A percentile compares a stretch with the other conserved stretches of the same genome.
Evolutionary conservation across 1,284 basidiomycete genomes (phyloP).

Genomic region (Puccinia horiana): DNA sequence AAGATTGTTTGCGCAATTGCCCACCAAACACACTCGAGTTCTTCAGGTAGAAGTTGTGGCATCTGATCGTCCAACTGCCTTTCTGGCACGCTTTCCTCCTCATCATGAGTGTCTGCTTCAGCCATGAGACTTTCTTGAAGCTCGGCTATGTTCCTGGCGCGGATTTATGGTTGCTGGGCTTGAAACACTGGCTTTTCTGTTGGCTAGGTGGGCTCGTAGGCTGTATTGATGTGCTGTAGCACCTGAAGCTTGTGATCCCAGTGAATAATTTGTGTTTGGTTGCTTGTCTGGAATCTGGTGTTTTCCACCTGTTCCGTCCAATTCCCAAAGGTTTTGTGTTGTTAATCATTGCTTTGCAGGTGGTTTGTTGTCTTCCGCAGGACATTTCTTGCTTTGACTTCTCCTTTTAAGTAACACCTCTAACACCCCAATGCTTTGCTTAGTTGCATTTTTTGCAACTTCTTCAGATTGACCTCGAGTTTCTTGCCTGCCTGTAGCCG

Average conservation of each 20-base stretch:
- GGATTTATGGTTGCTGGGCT: background rate
- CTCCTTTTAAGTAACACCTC: background rate
- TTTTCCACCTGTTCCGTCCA: background rate
- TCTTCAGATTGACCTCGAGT: background rate
- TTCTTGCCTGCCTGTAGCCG: conserved; percentile 5
- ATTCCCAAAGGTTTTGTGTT: background rate
- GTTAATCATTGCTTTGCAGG: background rate
- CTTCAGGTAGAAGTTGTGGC: conserved; percentile 11
- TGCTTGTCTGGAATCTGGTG: background rate
- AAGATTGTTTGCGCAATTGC: background rate
- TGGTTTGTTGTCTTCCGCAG: background rate
- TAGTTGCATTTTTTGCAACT: background rate
- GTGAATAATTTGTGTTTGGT: background rate
- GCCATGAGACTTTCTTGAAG: background rate
- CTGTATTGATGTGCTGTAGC: background rate
- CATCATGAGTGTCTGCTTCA: background rate
- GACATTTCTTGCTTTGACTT: background rate
- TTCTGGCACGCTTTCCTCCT: background rate
- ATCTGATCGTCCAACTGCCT: conserved; percentile 5
- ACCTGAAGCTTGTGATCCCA: background rate
- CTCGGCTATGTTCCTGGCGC: background rate
- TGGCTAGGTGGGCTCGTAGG: background rate
- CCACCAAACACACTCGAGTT: background rate
- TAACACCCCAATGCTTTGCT: background rate
- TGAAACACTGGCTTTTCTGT: background rate